Evolutionary conservation across 768 basidiomycete species (phyloP), one percentile per base, ranked within the genome.

Genomic region (Obba rivulosa): DNA sequence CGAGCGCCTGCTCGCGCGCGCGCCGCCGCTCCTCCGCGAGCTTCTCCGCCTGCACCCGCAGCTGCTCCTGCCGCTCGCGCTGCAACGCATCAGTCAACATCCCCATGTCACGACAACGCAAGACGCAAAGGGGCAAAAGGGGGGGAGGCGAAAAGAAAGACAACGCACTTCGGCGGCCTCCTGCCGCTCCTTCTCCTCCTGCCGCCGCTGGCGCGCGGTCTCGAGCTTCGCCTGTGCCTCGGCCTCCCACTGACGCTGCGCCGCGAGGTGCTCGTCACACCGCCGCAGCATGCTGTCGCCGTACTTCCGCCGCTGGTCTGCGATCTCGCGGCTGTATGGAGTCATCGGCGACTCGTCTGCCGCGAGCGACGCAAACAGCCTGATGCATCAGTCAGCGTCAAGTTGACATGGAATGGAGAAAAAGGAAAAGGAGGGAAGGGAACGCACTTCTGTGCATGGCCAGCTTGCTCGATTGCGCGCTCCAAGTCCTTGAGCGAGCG

Each of bases 301-400:
- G 58, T 97, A 99, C 63, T 87, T 86, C 34, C 83, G 77, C 38
- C 96, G 82, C 56, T 95, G 87, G 56, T 92, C 87, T 0, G 93
- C 92, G 40, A 97, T 77, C 41, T 95, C 92, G 9, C 78, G 74
- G 57, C 75, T 88, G 66, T 97, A 98, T 0, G 92, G 91, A 16
- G 94, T 73, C 41, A 76, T 68, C 0, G 77, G 63, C 0, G 85
- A 76, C 47, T 77, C 75, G 58, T 93, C 90, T 5, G 77, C 76
- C 0, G 91, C 89, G 17, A 99, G 73, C 0, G 89, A 82, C 9
- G 78, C 85, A 68, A 97, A 97, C 8, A 94, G 66, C 57, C 92
- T 94, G 14, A 48, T 3, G 54, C 50, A 24, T n/a, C 46, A 39
- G 9, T 35, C n/a, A 34, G 41, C 53, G 21, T 51, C 23, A 24